Evolutionary conservation across 768 basidiomycete species (phyloP).

Genomic region (Mrakia blollopis): DNA sequence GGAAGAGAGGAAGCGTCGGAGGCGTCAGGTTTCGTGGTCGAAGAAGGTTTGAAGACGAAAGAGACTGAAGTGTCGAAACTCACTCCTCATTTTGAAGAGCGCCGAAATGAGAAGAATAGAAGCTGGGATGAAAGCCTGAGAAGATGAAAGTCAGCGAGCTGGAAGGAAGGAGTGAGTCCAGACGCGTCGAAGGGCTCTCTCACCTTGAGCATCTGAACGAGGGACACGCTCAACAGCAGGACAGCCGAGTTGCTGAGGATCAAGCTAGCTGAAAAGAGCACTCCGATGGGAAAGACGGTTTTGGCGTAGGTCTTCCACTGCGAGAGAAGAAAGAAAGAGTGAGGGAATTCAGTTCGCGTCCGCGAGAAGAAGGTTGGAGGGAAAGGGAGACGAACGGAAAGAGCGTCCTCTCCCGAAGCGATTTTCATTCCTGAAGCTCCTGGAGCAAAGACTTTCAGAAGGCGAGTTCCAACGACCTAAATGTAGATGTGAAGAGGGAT

Average conservation of each 20-base stretch:
- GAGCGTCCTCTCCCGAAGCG: constrained; percentile 18
- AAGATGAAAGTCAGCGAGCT: neutral
- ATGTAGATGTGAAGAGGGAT: neutral
- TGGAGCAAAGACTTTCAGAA: constrained; percentile 37
- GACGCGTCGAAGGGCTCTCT: constrained; percentile 33
- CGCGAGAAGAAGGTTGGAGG: neutral
- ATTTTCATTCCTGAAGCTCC: constrained; percentile 40
- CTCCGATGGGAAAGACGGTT: constrained; percentile 51
- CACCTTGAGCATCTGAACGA: constrained; percentile 60
- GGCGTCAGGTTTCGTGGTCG: no score
- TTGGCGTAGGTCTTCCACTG: constrained; percentile 21
- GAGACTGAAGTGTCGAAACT: neutral
- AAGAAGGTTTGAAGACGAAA: neutral
- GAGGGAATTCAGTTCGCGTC: neutral
- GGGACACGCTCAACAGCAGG: constrained; percentile 70
- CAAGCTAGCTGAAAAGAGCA: constrained; percentile 87
- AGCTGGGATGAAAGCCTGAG: constrained; percentile 63
- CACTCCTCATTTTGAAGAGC: constrained; percentile 78
- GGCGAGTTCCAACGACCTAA: constrained; percentile 41
- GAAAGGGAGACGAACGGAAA: constrained; percentile 8
- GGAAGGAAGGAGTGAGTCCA: neutral
- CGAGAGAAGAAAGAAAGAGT: neutral
- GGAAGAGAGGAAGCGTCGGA: no score
- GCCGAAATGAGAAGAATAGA: constrained; percentile 70
- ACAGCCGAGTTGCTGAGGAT: constrained; percentile 89